phyloP scores from a whole-genome alignment of 345 rosid species.

The Eucalyptus tenuipes region DNA sequence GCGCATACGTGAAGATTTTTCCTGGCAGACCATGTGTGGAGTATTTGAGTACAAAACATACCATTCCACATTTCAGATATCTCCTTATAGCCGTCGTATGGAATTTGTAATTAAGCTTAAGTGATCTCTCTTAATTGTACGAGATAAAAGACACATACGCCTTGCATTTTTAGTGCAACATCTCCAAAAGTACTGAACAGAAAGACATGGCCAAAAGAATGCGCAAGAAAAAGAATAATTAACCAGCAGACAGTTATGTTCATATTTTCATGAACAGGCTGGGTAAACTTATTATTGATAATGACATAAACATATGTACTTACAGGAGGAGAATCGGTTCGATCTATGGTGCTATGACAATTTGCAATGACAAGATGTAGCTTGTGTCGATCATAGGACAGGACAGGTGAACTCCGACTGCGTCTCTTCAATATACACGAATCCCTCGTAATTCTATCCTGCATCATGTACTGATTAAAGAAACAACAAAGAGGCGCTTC shows the following conservation, averaged over 20 bases:
- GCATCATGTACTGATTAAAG: not conserved
- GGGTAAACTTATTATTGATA: not conserved
- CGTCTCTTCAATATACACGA: not conserved
- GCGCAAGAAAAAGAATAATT: not conserved
- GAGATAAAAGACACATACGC: not conserved
- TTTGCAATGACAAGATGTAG: not conserved
- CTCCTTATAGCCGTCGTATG: not conserved
- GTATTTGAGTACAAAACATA: not conserved
- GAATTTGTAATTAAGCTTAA: not conserved
- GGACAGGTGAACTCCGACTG: not conserved
- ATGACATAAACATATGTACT: not conserved
- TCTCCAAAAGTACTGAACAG: not conserved
- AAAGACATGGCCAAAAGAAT: not conserved
- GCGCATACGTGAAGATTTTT: not conserved
- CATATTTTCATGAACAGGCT: not conserved
- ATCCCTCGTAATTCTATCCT: not conserved
- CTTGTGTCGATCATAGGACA: not conserved
- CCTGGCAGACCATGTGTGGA: not conserved
- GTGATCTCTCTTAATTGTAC: not conserved
- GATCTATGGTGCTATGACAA: not conserved
- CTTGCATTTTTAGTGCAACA: not conserved
- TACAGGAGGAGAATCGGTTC: not conserved
- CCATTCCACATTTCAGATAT: not conserved
- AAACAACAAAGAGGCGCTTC: not conserved
- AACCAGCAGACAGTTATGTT: not conserved